Conservation (phyloP, 306 rosid genomes). For the Vicia faba region DNA sequence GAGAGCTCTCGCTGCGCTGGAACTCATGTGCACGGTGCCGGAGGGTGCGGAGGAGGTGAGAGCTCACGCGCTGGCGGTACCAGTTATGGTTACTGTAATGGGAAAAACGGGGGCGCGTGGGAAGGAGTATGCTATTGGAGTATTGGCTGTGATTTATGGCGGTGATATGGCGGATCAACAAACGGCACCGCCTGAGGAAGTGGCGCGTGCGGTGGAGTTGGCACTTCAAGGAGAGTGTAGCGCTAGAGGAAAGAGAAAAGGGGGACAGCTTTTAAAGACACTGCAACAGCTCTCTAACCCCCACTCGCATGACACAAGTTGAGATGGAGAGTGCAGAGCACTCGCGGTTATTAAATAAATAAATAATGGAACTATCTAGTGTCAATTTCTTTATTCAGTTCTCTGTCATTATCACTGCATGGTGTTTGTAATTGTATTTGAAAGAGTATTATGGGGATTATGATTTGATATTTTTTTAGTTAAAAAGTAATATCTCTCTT, state of each 20-base stretch:
- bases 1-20: slow-evolving; percentile 79
- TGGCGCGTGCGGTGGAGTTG: slow-evolving; percentile 91
- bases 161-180: slow-evolving; percentile 33
- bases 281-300: slow-evolving; percentile 35
- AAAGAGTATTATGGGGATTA: neutral
- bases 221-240: slow-evolving; percentile 83
- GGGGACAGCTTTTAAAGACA: slow-evolving; percentile 62
- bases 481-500: too few species aligned
- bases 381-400: neutral
- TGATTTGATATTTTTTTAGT: neutral
- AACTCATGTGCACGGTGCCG: slow-evolving; percentile 78
- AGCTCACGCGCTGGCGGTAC: slow-evolving; percentile 84
- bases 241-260: slow-evolving; percentile 79
- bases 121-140: slow-evolving; percentile 85
- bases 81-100: slow-evolving; percentile 89
- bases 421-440: slow-evolving; percentile 10
- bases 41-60: slow-evolving; percentile 84
- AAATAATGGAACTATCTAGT: neutral
- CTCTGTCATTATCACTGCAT: neutral
- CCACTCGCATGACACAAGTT: slow-evolving; percentile 3
- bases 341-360: neutral
- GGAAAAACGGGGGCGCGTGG: slow-evolving; percentile 78
- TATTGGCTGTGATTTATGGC: slow-evolving; percentile 66
- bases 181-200: slow-evolving; percentile 81
- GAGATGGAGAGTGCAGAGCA: neutral